Conservation (phyloP, 2,329 filamentous ascomycete species). For the Colletotrichum navitas region DNA sequence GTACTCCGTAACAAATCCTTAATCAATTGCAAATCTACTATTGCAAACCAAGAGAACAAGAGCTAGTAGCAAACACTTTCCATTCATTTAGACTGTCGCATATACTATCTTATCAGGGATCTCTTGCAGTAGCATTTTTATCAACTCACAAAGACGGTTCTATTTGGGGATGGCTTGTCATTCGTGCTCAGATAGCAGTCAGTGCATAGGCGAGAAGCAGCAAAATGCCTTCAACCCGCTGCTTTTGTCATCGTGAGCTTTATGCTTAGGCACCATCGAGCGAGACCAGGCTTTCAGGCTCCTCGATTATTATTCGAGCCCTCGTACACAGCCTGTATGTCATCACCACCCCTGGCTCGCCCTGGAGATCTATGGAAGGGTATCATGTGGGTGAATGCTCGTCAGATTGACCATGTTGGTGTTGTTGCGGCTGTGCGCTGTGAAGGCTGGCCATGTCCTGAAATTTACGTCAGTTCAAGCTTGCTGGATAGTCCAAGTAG, state of each 20-base stretch:
- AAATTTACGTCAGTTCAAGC: conserved; percentile 57
- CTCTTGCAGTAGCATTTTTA: too few relatives aligned
- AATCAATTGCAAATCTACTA: neutral
- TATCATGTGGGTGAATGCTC: conserved; percentile 71
- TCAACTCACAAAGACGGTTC: too few relatives aligned
- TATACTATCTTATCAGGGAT: too few relatives aligned
- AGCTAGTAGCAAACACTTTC: too few relatives aligned
- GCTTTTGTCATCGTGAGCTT: neutral
- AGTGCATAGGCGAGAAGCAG: too few relatives aligned
- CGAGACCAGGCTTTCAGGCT: conserved; percentile 49
- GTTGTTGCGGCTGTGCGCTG: conserved; percentile 66
- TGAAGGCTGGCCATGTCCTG: conserved; percentile 61
- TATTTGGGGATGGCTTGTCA: too few relatives aligned
- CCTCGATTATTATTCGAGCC: conserved; percentile 62
- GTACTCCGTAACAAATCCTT: neutral
- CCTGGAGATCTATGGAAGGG: conserved; percentile 68
- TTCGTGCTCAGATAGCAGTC: too few relatives aligned
- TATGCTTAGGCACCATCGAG: conserved; percentile 55
- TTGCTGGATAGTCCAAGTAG: conserved; percentile 66
- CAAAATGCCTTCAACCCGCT: neutral
- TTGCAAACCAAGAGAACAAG: too few relatives aligned
- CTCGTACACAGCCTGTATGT: conserved; percentile 57
- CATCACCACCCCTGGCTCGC: conserved; percentile 58
- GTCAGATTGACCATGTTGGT: conserved; percentile 72
- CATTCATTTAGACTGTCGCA: too few relatives aligned